phyloP scores from a whole-genome alignment of 1,284 basidiomycete genomes.

The Apiotrichum siamense region DNA sequence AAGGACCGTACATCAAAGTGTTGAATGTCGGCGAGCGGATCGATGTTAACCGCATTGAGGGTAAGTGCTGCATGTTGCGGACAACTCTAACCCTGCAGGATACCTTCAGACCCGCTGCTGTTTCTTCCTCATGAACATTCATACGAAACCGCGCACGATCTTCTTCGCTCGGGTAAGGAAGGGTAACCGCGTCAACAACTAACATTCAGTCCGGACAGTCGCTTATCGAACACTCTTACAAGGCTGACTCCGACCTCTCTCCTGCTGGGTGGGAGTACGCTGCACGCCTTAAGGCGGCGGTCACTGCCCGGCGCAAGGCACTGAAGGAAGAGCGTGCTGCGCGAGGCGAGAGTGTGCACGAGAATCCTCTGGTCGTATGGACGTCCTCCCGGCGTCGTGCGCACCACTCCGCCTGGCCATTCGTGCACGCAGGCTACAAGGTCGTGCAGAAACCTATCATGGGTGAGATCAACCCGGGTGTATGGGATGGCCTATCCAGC shows the following conservation, averaged over 20 bases:
- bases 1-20: constrained; percentile 91
- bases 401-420: constrained; percentile 93
- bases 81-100: constrained; percentile 23
- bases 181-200: background rate
- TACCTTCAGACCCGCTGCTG: constrained; percentile 64
- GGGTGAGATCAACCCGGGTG: constrained; percentile 90
- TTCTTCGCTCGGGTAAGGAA: constrained; percentile 84
- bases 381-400: constrained; percentile 88
- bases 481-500: constrained; percentile 89
- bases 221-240: constrained; percentile 96
- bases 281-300: constrained; percentile 75
- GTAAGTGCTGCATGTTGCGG: constrained; percentile 18
- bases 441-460: constrained; percentile 93
- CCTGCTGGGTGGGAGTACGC: constrained; percentile 94
- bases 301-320: constrained; percentile 62
- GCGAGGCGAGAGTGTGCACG: constrained; percentile 50
- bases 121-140: constrained; percentile 92
- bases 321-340: constrained; percentile 58
- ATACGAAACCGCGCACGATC: constrained; percentile 82
- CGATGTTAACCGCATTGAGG: constrained; percentile 68
- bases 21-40: constrained; percentile 95
- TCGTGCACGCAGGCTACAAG: constrained; percentile 64
- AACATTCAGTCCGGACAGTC: constrained; percentile 74
- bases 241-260: constrained; percentile 94
- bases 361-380: constrained; percentile 80